Evolutionary conservation across 768 basidiomycete genomes (phyloP).

Genomic region (Boletellus sp.): DNA sequence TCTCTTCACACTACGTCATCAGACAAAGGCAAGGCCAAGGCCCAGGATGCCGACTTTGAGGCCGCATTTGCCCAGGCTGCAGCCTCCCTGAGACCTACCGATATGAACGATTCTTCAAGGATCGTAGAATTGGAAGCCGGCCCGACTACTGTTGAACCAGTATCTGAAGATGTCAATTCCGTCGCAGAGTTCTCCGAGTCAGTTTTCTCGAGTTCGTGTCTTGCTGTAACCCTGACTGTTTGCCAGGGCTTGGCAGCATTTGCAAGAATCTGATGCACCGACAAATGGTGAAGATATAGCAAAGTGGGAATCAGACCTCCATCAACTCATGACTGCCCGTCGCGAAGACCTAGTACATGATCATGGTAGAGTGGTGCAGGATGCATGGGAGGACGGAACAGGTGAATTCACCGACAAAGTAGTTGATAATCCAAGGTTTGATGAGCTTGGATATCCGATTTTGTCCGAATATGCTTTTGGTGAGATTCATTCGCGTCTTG

Average conservation of each 20-base stretch:
- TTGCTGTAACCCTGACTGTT: conserved; percentile 2
- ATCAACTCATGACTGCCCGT: conserved; percentile 67
- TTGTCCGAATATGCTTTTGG: conserved; percentile 74
- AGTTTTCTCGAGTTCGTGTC: conserved; percentile 16
- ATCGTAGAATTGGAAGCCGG: conserved; percentile 54
- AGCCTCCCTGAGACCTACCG: conserved; percentile 46
- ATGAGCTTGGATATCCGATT: conserved; percentile 74
- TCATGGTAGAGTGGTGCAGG: conserved; percentile 57
- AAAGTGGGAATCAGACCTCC: conserved; percentile 82
- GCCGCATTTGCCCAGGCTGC: conserved; percentile 73
- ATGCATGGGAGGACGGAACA: conserved; percentile 58
- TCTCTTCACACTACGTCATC: conserved; percentile 19
- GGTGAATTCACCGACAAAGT: conserved; percentile 40
- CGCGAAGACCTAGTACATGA: conserved; percentile 66
- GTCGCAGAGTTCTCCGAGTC: conserved; percentile 54
- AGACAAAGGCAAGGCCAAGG: conserved; percentile 75
- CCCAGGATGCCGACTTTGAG: conserved; percentile 74
- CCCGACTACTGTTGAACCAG: conserved; percentile 37
- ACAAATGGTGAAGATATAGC: conserved; percentile 61
- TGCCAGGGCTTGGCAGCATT: conserved; percentile 57
- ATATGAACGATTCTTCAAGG: conserved; percentile 39
- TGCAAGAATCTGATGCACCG: conserved; percentile 55
- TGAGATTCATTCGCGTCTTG: conserved; percentile 37
- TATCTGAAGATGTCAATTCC: conserved; percentile 30
- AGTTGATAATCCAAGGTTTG: conserved; percentile 44